phyloP scores from a whole-genome alignment of 192 early-diverging fungal genomes.

The Backusella sp. region DNA sequence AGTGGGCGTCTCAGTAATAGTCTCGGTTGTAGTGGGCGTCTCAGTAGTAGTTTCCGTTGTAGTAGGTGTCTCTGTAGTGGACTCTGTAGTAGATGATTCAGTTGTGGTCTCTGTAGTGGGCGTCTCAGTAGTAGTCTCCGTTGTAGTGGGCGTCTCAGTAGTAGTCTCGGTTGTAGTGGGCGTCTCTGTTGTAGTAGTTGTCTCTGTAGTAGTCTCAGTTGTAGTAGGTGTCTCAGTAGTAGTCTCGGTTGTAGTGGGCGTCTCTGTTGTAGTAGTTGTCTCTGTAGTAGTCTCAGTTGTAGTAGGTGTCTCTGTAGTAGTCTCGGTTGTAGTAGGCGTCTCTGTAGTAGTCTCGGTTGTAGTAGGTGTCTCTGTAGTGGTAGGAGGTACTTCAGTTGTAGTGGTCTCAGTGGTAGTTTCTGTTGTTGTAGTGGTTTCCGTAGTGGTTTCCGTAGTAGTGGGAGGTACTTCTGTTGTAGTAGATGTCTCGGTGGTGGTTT shows the following conservation, averaged over 20 bases:
- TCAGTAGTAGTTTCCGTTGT: neutral
- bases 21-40: neutral
- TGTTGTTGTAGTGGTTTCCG: neutral
- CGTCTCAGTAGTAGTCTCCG: neutral
- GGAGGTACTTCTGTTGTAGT: neutral
- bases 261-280: neutral
- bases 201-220: no score
- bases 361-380: neutral
- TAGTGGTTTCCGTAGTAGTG: neutral
- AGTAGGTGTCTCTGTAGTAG: neutral
- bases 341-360: neutral
- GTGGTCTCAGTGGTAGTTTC: neutral
- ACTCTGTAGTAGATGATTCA: neutral
- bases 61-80: neutral
- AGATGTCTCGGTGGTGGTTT: neutral
- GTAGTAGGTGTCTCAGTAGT: no score
- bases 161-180: no score
- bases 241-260: no score
- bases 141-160: no score
- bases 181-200: no score
- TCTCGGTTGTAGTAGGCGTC: neutral
- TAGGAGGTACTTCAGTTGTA: neutral
- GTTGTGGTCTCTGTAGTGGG: neutral
- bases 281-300: neutral
- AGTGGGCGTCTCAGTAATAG: neutral